phyloP scores from a whole-genome alignment of 768 basidiomycete genomes.

The Rhodotorula babjevae region DNA sequence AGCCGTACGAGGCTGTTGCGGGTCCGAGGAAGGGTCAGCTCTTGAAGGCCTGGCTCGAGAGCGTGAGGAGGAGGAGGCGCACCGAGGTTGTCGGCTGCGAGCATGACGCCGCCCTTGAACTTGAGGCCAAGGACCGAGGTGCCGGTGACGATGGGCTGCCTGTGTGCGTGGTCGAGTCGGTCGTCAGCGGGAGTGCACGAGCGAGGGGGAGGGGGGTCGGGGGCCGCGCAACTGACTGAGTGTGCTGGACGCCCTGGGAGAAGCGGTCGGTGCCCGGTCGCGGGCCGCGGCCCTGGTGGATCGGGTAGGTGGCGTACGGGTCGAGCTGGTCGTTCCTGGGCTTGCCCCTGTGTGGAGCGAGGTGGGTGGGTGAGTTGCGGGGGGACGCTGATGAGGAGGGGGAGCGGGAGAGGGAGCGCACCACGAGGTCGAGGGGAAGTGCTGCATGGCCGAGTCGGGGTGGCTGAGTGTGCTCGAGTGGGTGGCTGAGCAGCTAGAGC shows the following conservation, averaged over 20 bases:
- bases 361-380: neutral
- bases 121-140: constrained; percentile 92
- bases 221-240: constrained; percentile 58
- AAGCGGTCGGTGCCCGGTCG: constrained; percentile 51
- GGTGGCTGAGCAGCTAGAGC: no score
- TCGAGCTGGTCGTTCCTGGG: constrained; percentile 66
- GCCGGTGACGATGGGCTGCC: constrained; percentile 88
- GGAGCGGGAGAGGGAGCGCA: neutral
- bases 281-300: constrained; percentile 56
- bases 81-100: constrained; percentile 98
- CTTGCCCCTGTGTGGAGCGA: constrained; percentile 29
- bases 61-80: constrained; percentile 41
- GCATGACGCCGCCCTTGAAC: constrained; percentile 94
- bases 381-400: neutral
- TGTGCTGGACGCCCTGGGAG: constrained; percentile 65
- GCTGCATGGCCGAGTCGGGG: constrained; percentile 13
- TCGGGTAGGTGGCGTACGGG: constrained; percentile 69
- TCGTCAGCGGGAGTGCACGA: no score
- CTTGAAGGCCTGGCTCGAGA: neutral
- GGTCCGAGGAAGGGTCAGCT: constrained; percentile 49
- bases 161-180: neutral
- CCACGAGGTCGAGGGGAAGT: constrained; percentile 38
- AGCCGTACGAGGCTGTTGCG: constrained; percentile 72
- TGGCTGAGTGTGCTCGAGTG: no score
- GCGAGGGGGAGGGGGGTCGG: neutral